Conservation (phyloP, 2,329 filamentous ascomycete genomes). For the Colletotrichum sp. region DNA sequence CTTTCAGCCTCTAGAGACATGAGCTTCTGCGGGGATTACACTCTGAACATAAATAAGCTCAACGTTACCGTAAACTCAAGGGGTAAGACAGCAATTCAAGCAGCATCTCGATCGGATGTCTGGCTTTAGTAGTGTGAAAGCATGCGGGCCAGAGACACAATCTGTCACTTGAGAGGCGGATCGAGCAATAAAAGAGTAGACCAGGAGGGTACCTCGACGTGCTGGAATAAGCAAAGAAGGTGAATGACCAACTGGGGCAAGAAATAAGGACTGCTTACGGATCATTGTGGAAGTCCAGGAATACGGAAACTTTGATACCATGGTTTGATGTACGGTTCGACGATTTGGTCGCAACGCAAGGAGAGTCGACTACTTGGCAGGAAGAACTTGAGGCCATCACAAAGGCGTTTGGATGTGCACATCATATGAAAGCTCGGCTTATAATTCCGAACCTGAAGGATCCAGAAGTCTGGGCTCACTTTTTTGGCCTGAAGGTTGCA, state of each 20-base stretch:
- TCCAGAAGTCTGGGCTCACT: background rate
- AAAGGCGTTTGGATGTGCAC: background rate
- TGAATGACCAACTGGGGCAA: rapidly evolving
- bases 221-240: background rate
- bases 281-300: background rate
- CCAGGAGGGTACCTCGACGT: rapidly evolving
- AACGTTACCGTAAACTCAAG: background rate
- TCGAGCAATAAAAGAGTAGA: rapidly evolving
- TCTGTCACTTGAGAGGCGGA: background rate
- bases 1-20: background rate
- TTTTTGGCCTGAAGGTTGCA: background rate
- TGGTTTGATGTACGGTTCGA: background rate
- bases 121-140: background rate
- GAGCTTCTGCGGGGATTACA: background rate
- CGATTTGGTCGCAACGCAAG: background rate
- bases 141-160: background rate
- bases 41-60: background rate
- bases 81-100: rapidly evolving
- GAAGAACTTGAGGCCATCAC: background rate
- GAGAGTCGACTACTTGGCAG: background rate
- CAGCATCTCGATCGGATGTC: rapidly evolving
- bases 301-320: background rate
- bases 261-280: background rate
- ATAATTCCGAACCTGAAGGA: background rate
- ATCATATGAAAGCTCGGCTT: background rate